These are phyloP conservation scores for Pseudocercospora cruenta DNA, from an alignment of 2,329 filamentous ascomycete genomes.

Conservation along the genomic window DNA sequence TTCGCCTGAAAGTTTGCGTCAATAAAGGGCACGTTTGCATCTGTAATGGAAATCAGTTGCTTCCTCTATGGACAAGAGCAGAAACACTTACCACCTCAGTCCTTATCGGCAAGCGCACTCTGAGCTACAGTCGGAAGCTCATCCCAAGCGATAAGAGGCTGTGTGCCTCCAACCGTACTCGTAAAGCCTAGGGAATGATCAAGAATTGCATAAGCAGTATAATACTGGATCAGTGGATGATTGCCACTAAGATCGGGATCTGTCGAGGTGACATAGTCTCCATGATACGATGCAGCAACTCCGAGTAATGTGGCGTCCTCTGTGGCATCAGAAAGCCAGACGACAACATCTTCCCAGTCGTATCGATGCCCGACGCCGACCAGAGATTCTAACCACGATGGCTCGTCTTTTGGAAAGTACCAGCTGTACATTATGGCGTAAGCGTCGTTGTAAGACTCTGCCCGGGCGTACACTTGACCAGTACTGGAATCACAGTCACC, in stretches of 20 bases:
- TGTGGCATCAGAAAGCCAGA: conserved; percentile 52
- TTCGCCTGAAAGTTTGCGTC: conserved; percentile 50
- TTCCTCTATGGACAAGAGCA: background rate
- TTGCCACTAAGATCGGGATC: conserved; percentile 48
- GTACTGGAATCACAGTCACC: conserved; percentile 48
- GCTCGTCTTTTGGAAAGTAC: conserved; percentile 55
- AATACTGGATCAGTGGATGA: conserved; percentile 52
- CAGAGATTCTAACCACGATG: conserved; percentile 39
- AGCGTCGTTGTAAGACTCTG: conserved; percentile 44
- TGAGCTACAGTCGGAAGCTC: conserved; percentile 51
- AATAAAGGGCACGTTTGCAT: conserved; percentile 52
- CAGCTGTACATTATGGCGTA: conserved; percentile 58
- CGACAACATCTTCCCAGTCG: conserved; percentile 59
- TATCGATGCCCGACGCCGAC: conserved; percentile 55
- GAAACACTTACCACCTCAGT: conserved; percentile 34
- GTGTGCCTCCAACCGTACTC: conserved; percentile 34
- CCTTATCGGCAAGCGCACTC: conserved; percentile 48
- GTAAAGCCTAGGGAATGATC: conserved; percentile 52
- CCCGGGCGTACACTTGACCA: conserved; percentile 57
- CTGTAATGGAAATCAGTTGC: background rate
- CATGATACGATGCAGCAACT: conserved; percentile 58
- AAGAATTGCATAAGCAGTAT: conserved; percentile 50
- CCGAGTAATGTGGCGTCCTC: conserved; percentile 49
- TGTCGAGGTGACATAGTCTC: conserved; percentile 51
- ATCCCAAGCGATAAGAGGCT: conserved; percentile 36